Conservation (phyloP, 2,329 filamentous ascomycete genomes). For the Aspergillus ruber region DNA sequence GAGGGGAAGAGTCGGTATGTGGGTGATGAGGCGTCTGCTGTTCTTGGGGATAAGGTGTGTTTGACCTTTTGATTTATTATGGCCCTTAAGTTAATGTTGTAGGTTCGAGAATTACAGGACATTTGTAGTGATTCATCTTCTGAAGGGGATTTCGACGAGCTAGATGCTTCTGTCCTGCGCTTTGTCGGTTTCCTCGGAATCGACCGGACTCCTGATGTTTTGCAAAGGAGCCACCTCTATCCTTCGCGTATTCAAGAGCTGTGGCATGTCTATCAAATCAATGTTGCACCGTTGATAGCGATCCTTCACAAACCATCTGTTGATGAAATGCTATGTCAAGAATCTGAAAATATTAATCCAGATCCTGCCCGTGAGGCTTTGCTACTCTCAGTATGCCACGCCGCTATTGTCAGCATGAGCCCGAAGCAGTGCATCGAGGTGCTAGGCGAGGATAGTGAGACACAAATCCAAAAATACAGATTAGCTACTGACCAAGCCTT, state of each 20-base stretch:
- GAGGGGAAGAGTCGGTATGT: slow-evolving; percentile 10
- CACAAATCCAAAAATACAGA: slow-evolving; percentile 2
- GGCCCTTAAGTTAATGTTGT: neutral
- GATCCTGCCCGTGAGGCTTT: slow-evolving; percentile 3
- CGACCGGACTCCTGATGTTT: neutral
- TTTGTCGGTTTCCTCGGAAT: neutral
- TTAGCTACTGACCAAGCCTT: slow-evolving; percentile 8
- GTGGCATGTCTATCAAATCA: slow-evolving; percentile 12
- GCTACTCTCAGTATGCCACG: slow-evolving; percentile 10
- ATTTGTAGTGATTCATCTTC: slow-evolving; percentile 2
- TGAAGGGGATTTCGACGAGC: neutral
- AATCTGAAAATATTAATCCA: neutral
- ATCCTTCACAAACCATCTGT: slow-evolving; percentile 10
- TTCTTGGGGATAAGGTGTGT: slow-evolving; percentile 11
- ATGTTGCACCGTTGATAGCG: slow-evolving; percentile 15
- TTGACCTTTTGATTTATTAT: neutral
- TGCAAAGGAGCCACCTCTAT: neutral
- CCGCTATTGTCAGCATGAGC: slow-evolving; percentile 11
- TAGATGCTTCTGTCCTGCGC: neutral
- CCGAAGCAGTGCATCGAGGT: slow-evolving; percentile 5
- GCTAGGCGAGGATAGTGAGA: slow-evolving; percentile 3
- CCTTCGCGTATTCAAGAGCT: slow-evolving; percentile 5
- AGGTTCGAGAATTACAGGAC: slow-evolving; percentile 8
- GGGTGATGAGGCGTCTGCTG: slow-evolving; percentile 11
- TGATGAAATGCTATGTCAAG: slow-evolving; percentile 2